Conservation (phyloP, 495 filamentous ascomycete species). For the Aspergillus ellipticus region DNA sequence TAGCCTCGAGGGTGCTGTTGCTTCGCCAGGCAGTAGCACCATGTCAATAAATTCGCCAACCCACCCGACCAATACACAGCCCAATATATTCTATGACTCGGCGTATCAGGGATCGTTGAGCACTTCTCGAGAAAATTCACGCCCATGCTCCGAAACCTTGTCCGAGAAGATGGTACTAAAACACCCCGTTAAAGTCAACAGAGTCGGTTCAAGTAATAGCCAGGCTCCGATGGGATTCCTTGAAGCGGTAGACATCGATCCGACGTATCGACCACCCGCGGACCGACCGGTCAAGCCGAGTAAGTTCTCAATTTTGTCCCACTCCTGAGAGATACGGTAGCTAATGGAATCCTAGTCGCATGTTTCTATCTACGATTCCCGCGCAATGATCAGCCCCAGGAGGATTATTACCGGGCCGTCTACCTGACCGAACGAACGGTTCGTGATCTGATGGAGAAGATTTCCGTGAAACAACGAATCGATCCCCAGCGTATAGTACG, state of each 20-base stretch:
- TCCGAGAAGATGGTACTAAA: slow-evolving; percentile 19
- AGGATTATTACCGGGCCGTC: slow-evolving; percentile 76
- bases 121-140: slow-evolving; percentile 13
- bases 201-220: slow-evolving; percentile 40
- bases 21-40: slow-evolving; percentile 61
- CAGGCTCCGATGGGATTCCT: slow-evolving; percentile 68
- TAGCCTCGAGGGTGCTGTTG: slow-evolving; percentile 49
- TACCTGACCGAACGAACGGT: slow-evolving; percentile 77
- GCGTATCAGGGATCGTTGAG: slow-evolving; percentile 18
- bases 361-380: slow-evolving; percentile 79
- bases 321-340: neutral
- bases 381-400: slow-evolving; percentile 47
- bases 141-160: slow-evolving; percentile 14
- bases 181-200: slow-evolving; percentile 46
- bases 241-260: slow-evolving; percentile 86
- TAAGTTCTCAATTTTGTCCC: slow-evolving; percentile 32
- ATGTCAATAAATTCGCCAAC: slow-evolving; percentile 47
- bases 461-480: slow-evolving; percentile 75
- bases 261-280: slow-evolving; percentile 73
- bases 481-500: slow-evolving; percentile 66
- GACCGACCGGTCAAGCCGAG: slow-evolving; percentile 67
- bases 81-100: slow-evolving; percentile 20
- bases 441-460: slow-evolving; percentile 62
- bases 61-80: slow-evolving; percentile 11
- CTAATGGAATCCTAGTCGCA: slow-evolving; percentile 51